Percentiles rank a stretch among this genome's conserved stretches.
These are phyloP conservation scores for Lasiosphaeria miniovina DNA, from an alignment of 495 filamentous ascomycete species.

Conservation along the genomic window DNA sequence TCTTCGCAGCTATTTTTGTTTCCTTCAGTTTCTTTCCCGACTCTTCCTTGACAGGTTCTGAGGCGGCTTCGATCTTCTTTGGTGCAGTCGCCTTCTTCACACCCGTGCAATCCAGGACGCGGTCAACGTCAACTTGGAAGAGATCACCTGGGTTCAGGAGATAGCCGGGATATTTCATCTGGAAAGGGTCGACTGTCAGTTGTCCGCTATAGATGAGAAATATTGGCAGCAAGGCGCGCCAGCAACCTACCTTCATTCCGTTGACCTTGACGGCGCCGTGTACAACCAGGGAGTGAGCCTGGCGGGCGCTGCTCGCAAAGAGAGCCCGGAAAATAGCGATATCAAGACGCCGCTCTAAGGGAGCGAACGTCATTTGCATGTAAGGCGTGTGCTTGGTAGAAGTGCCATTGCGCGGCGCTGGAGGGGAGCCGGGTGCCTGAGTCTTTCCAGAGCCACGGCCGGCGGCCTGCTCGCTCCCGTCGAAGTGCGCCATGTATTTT, in stretches of 20 bases:
- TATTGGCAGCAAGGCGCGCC: neutral
- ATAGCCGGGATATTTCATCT: constrained; percentile 94
- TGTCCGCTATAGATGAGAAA: constrained; percentile 8
- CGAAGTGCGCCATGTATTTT: constrained; percentile 65
- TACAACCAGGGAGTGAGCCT: constrained; percentile 89
- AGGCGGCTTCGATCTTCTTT: constrained; percentile 29
- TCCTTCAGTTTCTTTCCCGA: constrained; percentile 23
- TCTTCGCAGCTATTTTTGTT: constrained; percentile 2
- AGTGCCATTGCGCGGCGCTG: constrained; percentile 1
- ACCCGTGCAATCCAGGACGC: constrained; percentile 84
- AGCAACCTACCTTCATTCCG: constrained; percentile 73
- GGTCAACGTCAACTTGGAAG: constrained; percentile 89
- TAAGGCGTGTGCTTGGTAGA: constrained; percentile 59
- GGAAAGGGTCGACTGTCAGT: neutral
- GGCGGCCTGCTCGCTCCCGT: constrained; percentile 76
- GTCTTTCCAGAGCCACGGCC: constrained; percentile 72
- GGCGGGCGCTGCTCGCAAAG: constrained; percentile 91
- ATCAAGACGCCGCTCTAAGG: constrained; percentile 85
- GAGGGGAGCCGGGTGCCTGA: neutral
- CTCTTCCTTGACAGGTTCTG: constrained; percentile 13
- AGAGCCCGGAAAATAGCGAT: constrained; percentile 86
- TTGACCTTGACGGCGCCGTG: constrained; percentile 95
- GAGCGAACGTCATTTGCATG: constrained; percentile 89
- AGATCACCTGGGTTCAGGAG: constrained; percentile 96
- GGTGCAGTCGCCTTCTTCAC: constrained; percentile 18